Conservation (phyloP, 2,329 filamentous ascomycete species). For the Penicillium nordicum region DNA sequence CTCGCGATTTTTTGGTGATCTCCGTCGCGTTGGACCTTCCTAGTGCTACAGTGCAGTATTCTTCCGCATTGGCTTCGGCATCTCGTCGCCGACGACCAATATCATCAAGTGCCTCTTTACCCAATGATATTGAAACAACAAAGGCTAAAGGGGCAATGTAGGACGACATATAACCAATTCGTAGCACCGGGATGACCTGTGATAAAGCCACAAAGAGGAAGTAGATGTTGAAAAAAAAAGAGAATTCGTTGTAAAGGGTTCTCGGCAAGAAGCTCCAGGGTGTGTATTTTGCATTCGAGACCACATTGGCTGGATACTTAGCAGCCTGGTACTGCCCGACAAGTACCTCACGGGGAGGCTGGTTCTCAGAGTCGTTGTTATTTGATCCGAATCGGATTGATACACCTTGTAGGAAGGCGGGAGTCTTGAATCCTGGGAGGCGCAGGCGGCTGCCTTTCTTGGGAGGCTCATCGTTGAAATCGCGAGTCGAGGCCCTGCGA, state of each 20-base stretch:
- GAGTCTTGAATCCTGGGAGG: constrained; percentile 64
- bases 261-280: constrained; percentile 89
- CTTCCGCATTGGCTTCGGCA: constrained; percentile 89
- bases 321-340: constrained; percentile 71
- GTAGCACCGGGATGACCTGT: constrained; percentile 81
- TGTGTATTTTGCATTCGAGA: constrained; percentile 98
- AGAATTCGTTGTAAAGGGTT: constrained; percentile 97
- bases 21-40: constrained; percentile 58
- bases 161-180: constrained; percentile 91
- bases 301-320: constrained; percentile 81
- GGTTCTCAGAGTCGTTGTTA: constrained; percentile 41
- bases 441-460: constrained; percentile 55
- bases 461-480: constrained; percentile 38
- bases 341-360: constrained; percentile 67
- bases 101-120: constrained; percentile 94
- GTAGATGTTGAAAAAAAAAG: constrained; percentile 99
- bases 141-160: constrained; percentile 91
- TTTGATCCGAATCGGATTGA: constrained; percentile 29
- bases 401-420: constrained; percentile 27
- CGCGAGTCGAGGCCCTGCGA: constrained; percentile 37
- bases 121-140: constrained; percentile 85
- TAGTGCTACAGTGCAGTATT: constrained; percentile 74
- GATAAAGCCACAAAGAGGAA: constrained; percentile 93
- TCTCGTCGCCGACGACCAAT: constrained; percentile 81
- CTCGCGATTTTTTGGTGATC: constrained; percentile 74